Percentiles rank a stretch among this genome's conserved stretches.
Evolutionary conservation across 2,329 filamentous ascomycete genomes (phyloP).

Genomic region (Exophiala oligosperma): DNA sequence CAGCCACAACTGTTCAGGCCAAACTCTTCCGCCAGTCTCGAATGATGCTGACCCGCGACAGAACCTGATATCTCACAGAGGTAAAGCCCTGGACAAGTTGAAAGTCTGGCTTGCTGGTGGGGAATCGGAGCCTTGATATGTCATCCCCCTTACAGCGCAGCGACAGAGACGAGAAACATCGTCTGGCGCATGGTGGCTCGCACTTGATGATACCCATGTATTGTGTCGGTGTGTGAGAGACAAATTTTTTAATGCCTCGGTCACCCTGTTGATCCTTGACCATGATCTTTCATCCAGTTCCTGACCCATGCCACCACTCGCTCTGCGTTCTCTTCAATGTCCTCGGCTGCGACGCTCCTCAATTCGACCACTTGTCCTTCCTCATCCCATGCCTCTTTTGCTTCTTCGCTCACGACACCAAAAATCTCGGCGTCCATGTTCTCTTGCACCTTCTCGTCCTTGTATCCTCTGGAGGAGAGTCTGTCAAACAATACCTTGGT

Average conservation of each 20-base stretch:
- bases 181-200: neutral
- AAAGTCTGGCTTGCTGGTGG: slow-evolving; percentile 71
- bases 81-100: slow-evolving; percentile 81
- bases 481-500: slow-evolving; percentile 82
- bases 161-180: neutral
- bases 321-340: slow-evolving; percentile 87
- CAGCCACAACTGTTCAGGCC: no score
- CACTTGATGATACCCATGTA: neutral
- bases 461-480: slow-evolving; percentile 71
- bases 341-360: slow-evolving; percentile 74
- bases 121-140: slow-evolving; percentile 25
- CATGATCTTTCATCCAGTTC: slow-evolving; percentile 69
- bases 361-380: slow-evolving; percentile 76
- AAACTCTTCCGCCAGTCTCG: neutral
- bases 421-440: slow-evolving; percentile 98
- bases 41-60: slow-evolving; percentile 19
- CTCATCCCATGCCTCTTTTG: slow-evolving; percentile 77
- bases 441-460: slow-evolving; percentile 85
- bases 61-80: slow-evolving; percentile 91
- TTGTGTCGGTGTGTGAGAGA: no score
- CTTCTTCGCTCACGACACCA: slow-evolving; percentile 89
- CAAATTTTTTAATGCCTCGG: neutral
- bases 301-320: slow-evolving; percentile 78
- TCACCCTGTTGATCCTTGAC: slow-evolving; percentile 28
- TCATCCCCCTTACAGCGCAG: neutral